phyloP scores from a whole-genome alignment of 2,329 filamentous ascomycete genomes.

The Zopfia rhizophila region DNA sequence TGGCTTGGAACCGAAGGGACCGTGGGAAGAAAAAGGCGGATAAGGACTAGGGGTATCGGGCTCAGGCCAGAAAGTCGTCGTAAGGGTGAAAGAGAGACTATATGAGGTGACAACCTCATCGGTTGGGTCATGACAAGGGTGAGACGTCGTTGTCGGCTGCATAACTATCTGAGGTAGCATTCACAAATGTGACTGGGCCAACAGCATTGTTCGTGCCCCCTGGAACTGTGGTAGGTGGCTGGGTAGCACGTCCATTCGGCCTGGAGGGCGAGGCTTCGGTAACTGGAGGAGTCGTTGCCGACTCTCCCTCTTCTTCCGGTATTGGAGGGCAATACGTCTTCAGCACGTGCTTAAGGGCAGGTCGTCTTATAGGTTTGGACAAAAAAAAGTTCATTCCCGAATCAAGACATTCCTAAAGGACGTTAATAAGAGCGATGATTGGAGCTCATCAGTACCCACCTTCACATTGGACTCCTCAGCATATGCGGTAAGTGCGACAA shows the following conservation, averaged over 20 bases:
- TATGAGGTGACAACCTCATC: too few species aligned
- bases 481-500: conserved; percentile 91
- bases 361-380: conserved; percentile 78
- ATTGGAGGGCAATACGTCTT: conserved; percentile 85
- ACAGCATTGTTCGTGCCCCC: conserved; percentile 4
- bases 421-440: conserved; percentile 2
- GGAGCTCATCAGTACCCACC: conserved; percentile 69
- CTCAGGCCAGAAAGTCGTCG: not conserved
- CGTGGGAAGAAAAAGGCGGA: not conserved
- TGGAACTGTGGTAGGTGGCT: conserved; percentile 1
- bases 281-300: conserved; percentile 25
- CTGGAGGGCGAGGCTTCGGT: conserved; percentile 7
- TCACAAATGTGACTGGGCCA: conserved; percentile 19
- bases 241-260: conserved; percentile 22
- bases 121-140: conserved; percentile 14
- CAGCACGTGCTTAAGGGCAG: conserved; percentile 84
- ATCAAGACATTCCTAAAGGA: conserved; percentile 69
- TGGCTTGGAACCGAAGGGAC: too few species aligned
- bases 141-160: conserved; percentile 26
- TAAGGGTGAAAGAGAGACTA: too few species aligned
- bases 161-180: conserved; percentile 18
- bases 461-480: conserved; percentile 89
- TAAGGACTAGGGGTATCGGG: not conserved
- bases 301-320: conserved; percentile 68
- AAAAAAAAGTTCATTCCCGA: conserved; percentile 94